A percentile compares a stretch with the other conserved stretches of the same genome.
These are phyloP conservation scores for Euphrasia arctica DNA, from an alignment of 305 asterid genomes.

Conservation along the genomic window DNA sequence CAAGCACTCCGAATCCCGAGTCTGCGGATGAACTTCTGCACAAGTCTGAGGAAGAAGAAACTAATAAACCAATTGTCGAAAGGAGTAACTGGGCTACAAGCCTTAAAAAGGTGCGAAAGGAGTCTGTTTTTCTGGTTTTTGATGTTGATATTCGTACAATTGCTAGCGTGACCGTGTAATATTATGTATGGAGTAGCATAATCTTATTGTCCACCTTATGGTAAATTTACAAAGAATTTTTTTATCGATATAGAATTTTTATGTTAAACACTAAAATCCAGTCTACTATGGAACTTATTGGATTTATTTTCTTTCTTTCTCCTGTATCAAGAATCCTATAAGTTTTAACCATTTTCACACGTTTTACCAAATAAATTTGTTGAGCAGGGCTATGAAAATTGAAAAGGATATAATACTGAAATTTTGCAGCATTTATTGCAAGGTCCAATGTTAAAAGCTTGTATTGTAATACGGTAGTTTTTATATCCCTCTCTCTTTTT, in stretches of 20 bases:
- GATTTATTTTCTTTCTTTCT: not conserved
- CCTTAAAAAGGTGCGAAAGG: slow-evolving; percentile 49
- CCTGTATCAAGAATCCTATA: not conserved
- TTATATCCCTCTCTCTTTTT: not conserved
- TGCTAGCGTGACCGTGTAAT: slow-evolving; percentile 8
- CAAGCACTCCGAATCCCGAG: slow-evolving; percentile 47
- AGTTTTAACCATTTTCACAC: not conserved
- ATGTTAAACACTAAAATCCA: not conserved
- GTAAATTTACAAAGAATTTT: slow-evolving; percentile 14
- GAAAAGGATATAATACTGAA: slow-evolving; percentile 9
- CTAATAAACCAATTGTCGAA: slow-evolving; percentile 34
- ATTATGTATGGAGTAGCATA: slow-evolving; percentile 1
- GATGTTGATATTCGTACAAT: slow-evolving; percentile 17
- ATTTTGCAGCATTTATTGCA: slow-evolving; percentile 15
- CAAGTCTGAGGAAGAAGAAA: slow-evolving; percentile 47
- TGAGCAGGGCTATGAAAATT: slow-evolving; percentile 8
- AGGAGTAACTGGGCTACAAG: slow-evolving; percentile 43
- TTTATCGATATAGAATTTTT: too few relatives aligned
- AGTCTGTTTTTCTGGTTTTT: slow-evolving; percentile 16
- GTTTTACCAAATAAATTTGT: slow-evolving; percentile 15
- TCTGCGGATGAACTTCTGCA: slow-evolving; percentile 49
- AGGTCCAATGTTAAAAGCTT: not conserved
- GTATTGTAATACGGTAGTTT: too few relatives aligned
- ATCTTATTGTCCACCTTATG: slow-evolving; percentile 14
- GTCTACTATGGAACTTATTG: slow-evolving; percentile 8